phyloP scores from a whole-genome alignment of 306 rosid genomes.

The Echinosophora koreensis region DNA sequence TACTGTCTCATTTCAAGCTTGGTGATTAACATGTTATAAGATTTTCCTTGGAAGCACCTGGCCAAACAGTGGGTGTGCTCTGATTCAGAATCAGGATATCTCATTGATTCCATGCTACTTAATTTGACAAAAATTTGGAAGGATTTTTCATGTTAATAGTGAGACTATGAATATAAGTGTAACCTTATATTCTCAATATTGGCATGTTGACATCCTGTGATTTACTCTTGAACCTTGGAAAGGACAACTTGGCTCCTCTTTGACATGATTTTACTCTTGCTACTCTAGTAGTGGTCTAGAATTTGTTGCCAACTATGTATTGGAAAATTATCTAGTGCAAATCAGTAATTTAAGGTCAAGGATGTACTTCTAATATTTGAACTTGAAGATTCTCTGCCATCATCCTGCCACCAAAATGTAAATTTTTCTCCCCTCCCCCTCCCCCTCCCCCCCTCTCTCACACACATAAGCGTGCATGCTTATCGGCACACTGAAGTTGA shows the following conservation, averaged over 20 bases:
- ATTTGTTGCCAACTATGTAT: conserved; percentile 19
- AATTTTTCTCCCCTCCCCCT: too few relatives aligned
- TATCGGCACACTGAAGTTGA: not conserved
- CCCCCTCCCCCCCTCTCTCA: too few relatives aligned
- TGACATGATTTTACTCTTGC: conserved; percentile 6
- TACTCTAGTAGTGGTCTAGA: conserved; percentile 22
- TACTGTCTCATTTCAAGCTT: conserved; percentile 19
- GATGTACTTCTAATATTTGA: not conserved
- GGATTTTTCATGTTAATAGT: not conserved
- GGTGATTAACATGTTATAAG: not conserved
- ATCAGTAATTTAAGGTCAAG: not conserved
- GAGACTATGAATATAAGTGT: not conserved
- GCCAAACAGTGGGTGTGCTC: not conserved
- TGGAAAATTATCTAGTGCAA: not conserved
- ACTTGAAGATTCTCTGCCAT: not conserved
- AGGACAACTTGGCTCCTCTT: not conserved
- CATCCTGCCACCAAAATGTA: too few relatives aligned
- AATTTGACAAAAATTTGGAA: not conserved
- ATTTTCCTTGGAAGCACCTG: conserved; percentile 27
- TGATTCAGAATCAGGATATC: conserved; percentile 37
- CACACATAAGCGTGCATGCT: too few relatives aligned
- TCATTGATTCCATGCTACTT: conserved; percentile 26
- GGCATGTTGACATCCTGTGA: not conserved
- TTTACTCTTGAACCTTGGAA: conserved; percentile 33
- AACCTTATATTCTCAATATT: conserved; percentile 16